Conservation (phyloP, 2,329 filamentous ascomycete species). For the Cryphonectria radicalis region DNA sequence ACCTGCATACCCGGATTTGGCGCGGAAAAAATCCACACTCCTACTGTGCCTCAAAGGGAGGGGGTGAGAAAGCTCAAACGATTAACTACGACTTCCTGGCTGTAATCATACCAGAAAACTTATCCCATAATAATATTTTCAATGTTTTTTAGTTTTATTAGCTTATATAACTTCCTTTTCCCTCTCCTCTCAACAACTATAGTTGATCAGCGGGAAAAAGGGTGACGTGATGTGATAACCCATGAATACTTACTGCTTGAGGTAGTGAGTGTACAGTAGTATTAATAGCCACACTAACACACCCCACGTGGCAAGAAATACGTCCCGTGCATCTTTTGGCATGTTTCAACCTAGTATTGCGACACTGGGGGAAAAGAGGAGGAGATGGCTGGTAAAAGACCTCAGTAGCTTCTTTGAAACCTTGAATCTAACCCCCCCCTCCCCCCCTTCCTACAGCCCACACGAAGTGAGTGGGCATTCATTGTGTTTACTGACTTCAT, state of each 20-base stretch:
- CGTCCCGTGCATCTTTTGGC: neutral
- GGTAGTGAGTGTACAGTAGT: neutral
- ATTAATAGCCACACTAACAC: neutral
- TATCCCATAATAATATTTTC: no score
- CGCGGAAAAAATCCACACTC: neutral
- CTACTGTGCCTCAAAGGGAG: neutral
- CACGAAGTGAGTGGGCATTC: neutral
- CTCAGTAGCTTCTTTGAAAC: neutral
- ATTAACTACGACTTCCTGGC: neutral
- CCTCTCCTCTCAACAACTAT: neutral
- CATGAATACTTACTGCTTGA: neutral
- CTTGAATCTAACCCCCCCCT: neutral
- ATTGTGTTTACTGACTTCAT: neutral
- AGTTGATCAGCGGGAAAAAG: no score
- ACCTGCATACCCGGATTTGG: neutral
- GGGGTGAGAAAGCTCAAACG: neutral
- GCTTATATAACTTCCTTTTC: no score
- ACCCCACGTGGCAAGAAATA: slow-evolving; percentile 3
- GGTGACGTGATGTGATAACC: neutral
- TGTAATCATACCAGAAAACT: no score
- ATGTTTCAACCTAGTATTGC: neutral
- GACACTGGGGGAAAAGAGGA: neutral
- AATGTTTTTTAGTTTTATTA: no score
- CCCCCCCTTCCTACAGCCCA: neutral
- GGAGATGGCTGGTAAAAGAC: neutral